Evolutionary conservation across 306 rosid species (phyloP).

Genomic region (barrel medic (Medicago truncatula)): MtrunA17r5.0-ANR NC_053046.1:41544501-41545000

Average conservation of each 20-base stretch:
- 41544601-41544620: not conserved
- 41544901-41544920: conserved; percentile 58
- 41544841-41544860: conserved; percentile 73
- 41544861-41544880: conserved; percentile 85
- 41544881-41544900: conserved; percentile 67
- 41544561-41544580: conserved; percentile 22
- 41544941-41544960: conserved; percentile 54
- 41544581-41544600: not conserved
- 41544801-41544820: conserved; percentile 65
- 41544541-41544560: conserved; percentile 1
- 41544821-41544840: conserved; percentile 58
- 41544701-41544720: conserved; percentile 50
- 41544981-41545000: conserved; percentile 79
- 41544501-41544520: not conserved
- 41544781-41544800: conserved; percentile 56
- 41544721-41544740: conserved; percentile 48
- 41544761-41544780: conserved; percentile 60
- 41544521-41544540: not conserved
- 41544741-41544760: conserved; percentile 55
- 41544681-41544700: conserved; percentile 56
- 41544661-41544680: conserved; percentile 81
- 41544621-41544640: conserved; percentile 31
- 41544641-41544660: conserved; percentile 58
- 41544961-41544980: conserved; percentile 58
- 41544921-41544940: conserved; percentile 69